Evolutionary conservation across 202 grass and related monocot species (phyloP).

Genomic region (Digitaria exilis): DNA sequence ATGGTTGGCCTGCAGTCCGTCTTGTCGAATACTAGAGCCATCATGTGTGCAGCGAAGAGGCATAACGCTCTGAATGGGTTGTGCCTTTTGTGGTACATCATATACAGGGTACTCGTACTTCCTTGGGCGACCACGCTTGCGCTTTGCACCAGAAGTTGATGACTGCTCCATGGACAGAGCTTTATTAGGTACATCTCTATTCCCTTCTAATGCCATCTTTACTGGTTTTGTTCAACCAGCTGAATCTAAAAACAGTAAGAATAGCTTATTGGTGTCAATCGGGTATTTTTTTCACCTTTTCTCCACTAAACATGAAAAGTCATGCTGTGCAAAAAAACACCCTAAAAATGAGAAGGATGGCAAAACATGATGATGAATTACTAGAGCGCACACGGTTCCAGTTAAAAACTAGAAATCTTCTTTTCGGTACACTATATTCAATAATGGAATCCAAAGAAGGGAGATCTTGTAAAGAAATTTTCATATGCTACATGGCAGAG

Average conservation of each 20-base stretch:
- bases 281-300: neutral
- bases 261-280: neutral
- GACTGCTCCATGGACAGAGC: no score
- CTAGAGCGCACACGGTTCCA: neutral
- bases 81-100: constrained; percentile 42
- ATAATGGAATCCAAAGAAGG: neutral
- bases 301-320: neutral
- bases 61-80: constrained; percentile 44
- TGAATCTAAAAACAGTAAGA: constrained; percentile 14
- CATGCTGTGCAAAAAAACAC: neutral
- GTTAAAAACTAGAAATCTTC: neutral
- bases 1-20: constrained; percentile 23
- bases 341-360: neutral
- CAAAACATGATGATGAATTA: neutral
- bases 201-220: constrained; percentile 48
- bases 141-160: constrained; percentile 45
- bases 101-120: constrained; percentile 32
- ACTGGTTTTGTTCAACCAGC: constrained; percentile 1
- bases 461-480: neutral
- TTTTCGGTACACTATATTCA: neutral
- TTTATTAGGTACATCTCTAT: constrained; percentile 28
- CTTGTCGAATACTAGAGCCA: constrained; percentile 24
- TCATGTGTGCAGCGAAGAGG: constrained; percentile 39
- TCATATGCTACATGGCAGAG: neutral
- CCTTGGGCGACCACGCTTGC: constrained; percentile 61